Percentiles rank a stretch among this genome's conserved stretches.
Evolutionary conservation across 2,329 filamentous ascomycete species (phyloP).

Genomic region (Colletotrichum brevisporum): DNA sequence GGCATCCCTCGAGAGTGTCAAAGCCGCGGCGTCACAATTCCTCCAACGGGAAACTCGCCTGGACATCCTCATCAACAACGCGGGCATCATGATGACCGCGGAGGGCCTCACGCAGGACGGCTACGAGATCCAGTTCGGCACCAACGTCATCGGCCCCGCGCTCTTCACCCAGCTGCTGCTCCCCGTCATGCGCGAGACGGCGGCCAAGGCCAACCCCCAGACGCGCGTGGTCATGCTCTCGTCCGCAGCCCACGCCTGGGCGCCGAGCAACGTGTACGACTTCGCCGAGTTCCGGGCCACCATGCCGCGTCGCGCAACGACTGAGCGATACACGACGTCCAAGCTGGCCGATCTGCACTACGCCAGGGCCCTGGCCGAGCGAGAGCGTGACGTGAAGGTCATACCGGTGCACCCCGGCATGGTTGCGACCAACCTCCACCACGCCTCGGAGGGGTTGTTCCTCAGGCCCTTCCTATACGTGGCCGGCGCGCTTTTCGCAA

Average conservation of each 20-base stretch:
- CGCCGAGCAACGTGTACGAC: constrained; percentile 43
- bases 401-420: constrained; percentile 48
- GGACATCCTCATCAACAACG: constrained; percentile 62
- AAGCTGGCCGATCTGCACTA: constrained; percentile 51
- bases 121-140: constrained; percentile 64
- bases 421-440: constrained; percentile 46
- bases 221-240: constrained; percentile 50
- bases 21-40: constrained; percentile 52
- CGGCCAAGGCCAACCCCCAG: constrained; percentile 41
- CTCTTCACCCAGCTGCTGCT: constrained; percentile 56
- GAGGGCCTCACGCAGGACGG: constrained; percentile 56
- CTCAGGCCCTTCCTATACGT: not conserved
- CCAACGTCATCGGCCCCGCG: constrained; percentile 64
- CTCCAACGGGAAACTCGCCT: constrained; percentile 53
- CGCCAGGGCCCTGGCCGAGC: constrained; percentile 46
- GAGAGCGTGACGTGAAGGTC: constrained; percentile 44
- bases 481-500: not conserved
- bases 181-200: constrained; percentile 47
- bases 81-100: constrained; percentile 57
- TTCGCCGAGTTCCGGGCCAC: constrained; percentile 48
- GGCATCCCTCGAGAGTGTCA: constrained; percentile 57
- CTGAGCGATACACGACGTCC: constrained; percentile 48
- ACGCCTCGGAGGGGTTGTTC: not conserved
- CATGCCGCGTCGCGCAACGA: constrained; percentile 41
- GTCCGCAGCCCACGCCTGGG: constrained; percentile 44